phyloP scores from a whole-genome alignment of 805 yeast species.

The Zygotorulaspora florentina region DNA sequence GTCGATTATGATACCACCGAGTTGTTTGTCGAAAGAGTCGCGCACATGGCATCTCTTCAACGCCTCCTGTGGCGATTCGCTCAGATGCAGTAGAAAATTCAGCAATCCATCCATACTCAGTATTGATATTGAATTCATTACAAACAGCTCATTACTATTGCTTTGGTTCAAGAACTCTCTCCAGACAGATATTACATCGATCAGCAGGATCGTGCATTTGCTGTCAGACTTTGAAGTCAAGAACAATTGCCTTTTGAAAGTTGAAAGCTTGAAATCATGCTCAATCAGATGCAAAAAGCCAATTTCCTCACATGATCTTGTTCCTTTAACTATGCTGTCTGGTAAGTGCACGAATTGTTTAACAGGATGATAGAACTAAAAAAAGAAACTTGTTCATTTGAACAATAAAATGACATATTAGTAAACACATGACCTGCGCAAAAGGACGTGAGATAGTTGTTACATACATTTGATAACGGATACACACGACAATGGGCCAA shows the following conservation, averaged over 20 bases:
- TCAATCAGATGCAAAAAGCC: conserved; percentile 27
- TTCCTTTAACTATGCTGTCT: background rate
- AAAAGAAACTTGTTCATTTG: background rate
- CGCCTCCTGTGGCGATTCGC: conserved; percentile 23
- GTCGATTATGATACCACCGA: conserved; percentile 32
- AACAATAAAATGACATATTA: background rate
- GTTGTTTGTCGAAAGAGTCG: conserved; percentile 13
- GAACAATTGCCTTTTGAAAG: conserved; percentile 16
- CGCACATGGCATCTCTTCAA: conserved; percentile 20
- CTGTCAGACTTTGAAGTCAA: conserved; percentile 5
- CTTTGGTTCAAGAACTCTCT: conserved; percentile 6
- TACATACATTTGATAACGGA: conserved; percentile 22
- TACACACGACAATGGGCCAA: conserved; percentile 31
- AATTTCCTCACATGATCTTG: conserved; percentile 1
- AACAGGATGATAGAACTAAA: conserved; percentile 21
- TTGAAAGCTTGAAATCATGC: conserved; percentile 21
- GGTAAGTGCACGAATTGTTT: conserved; percentile 12
- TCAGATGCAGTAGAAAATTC: conserved; percentile 22
- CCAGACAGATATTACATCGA: conserved; percentile 28
- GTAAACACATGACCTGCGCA: conserved; percentile 2
- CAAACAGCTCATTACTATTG: conserved; percentile 3
- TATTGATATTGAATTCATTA: conserved; percentile 22
- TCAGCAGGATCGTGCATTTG: conserved; percentile 14
- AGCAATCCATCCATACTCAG: conserved; percentile 21
- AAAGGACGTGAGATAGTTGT: background rate